Conservation (phyloP, 2,329 filamentous ascomycete species). For the Diaporthe sp. region DNA sequence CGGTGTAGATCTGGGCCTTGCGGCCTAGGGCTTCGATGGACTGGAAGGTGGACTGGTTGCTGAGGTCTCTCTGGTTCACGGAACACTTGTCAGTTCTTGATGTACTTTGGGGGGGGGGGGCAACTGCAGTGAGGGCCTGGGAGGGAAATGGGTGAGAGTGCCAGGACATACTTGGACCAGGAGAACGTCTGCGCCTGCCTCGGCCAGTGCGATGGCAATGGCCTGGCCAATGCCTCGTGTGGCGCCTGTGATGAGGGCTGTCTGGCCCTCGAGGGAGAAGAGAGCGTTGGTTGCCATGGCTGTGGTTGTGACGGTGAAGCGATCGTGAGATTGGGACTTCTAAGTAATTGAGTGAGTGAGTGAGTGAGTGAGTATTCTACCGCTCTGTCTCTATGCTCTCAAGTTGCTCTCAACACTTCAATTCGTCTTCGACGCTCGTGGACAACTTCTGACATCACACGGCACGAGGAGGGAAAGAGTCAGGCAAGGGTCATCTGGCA, state of each 20-base stretch:
- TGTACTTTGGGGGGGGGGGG: background rate
- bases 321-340: background rate
- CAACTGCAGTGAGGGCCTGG: background rate
- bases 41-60: slow-evolving; percentile 67
- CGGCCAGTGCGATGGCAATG: slow-evolving; percentile 70
- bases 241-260: slow-evolving; percentile 69
- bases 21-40: slow-evolving; percentile 76
- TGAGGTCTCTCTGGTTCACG: slow-evolving; percentile 49
- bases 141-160: background rate
- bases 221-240: slow-evolving; percentile 72
- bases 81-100: background rate
- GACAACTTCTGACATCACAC: slow-evolving; percentile 28
- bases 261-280: slow-evolving; percentile 70
- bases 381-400: background rate
- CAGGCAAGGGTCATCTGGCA: slow-evolving; percentile 23
- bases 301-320: slow-evolving; percentile 48
- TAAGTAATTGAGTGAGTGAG: background rate
- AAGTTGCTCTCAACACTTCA: background rate
- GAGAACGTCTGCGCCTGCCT: slow-evolving; percentile 70
- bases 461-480: background rate
- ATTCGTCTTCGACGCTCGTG: background rate
- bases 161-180: slow-evolving; percentile 62
- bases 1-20: slow-evolving; percentile 76
- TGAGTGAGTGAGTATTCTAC: background rate
- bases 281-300: slow-evolving; percentile 49